These are phyloP conservation scores for Huntiella abstrusa DNA, from an alignment of 2,329 filamentous ascomycete species.

Conservation along the genomic window DNA sequence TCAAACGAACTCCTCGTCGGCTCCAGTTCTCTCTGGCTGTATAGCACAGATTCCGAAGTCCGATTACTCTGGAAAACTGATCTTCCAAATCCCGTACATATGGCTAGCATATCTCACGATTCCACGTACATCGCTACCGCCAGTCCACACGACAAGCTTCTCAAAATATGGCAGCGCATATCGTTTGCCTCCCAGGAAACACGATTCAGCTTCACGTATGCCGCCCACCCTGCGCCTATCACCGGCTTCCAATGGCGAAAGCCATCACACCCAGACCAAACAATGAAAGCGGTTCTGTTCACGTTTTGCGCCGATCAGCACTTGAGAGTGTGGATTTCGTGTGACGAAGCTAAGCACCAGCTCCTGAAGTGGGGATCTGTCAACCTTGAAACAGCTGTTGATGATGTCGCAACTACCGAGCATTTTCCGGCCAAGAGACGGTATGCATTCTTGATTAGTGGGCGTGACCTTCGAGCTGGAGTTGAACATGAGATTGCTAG, in stretches of 20 bases:
- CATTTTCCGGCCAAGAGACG: constrained; percentile 18
- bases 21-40: constrained; percentile 51
- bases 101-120: constrained; percentile 68
- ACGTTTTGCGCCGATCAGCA: constrained; percentile 68
- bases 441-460: constrained; percentile 69
- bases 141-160: constrained; percentile 57
- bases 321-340: constrained; percentile 66
- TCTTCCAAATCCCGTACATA: constrained; percentile 54
- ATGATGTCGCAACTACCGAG: constrained; percentile 19
- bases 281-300: constrained; percentile 72
- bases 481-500: constrained; percentile 55
- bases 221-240: constrained; percentile 67
- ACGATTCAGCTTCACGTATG: constrained; percentile 76
- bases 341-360: constrained; percentile 46
- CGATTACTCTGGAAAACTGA: constrained; percentile 53
- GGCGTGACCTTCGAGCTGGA: constrained; percentile 57
- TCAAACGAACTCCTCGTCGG: constrained; percentile 71
- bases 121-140: constrained; percentile 71
- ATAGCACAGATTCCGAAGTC: constrained; percentile 29
- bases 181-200: constrained; percentile 69
- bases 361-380: constrained; percentile 67
- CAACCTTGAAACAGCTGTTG: constrained; percentile 54
- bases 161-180: constrained; percentile 83
- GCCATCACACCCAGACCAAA: constrained; percentile 58
- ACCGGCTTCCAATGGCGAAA: constrained; percentile 73